Evolutionary conservation across 768 basidiomycete genomes (phyloP), one percentile per base, ranked within the genome.

Genomic region (Dioszegia hungarica): DNA sequence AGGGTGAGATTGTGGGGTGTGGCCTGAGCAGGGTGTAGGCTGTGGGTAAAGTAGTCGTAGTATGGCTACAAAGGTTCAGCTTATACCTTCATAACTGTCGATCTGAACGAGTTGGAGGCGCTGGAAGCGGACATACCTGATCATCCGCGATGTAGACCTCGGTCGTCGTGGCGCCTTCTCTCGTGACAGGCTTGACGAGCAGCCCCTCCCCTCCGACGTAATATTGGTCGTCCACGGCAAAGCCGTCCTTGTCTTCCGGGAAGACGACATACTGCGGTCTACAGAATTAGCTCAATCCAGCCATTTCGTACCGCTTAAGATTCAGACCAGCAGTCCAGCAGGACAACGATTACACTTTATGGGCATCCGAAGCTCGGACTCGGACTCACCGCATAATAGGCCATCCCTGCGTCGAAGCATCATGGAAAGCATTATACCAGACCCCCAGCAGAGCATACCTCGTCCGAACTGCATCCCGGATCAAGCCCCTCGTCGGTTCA

Each of bases 381-480:
- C 6, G 4, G 4, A 57, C 81, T 56, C 67, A 90, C 92, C 89
- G 82, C 63, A 94, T 75, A 50, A 97, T 82, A 2, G 94, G 92
- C 24, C 86, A 70, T 0, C 94, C 94, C 5, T 82, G 85, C 11
- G 86, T 80, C 60, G 85, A 87, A 6, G 90, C 85, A 73, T 97
- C 89, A 39, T 85, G 82, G 84, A 98, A 97, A 1, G 89, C 89
- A n/a, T 89, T 97, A 75, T 99, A 99, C 93, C 94, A 97, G 15
- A 93, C 81, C 0, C 91, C 90, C 25, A 99, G 78, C 78, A 97
- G 82, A 36, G 82, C 80, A 76, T 99, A 98, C 41, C 95, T 79
- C 54, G 97, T 78, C 24, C 86, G 82, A 45, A 99, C 78, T 49
- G 86, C 81, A 61, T 89, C 85, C 34, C 86, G 84, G 40, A 97